Conservation (phyloP, 371 early-diverging fungal species). For the Rhizopus stolonifer region DNA sequence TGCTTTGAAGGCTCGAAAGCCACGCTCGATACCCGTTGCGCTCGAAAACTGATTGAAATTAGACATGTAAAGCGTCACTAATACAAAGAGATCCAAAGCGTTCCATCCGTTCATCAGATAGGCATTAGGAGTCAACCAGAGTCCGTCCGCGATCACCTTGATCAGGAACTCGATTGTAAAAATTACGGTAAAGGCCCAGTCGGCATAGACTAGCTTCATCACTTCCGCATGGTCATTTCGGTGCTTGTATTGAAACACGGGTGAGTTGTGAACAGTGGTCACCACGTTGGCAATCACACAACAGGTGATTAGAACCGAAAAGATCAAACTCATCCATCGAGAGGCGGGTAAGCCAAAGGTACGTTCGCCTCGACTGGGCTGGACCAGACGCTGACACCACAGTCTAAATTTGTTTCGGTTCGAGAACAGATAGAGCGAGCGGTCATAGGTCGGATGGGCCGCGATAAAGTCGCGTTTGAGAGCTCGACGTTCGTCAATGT, state of each 20-base stretch:
- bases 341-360: slow-evolving; percentile 52
- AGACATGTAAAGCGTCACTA: slow-evolving; percentile 57
- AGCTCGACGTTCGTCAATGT: slow-evolving; percentile 48
- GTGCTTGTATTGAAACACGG: slow-evolving; percentile 53
- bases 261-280: slow-evolving; percentile 57
- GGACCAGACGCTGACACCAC: slow-evolving; percentile 58
- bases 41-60: slow-evolving; percentile 48
- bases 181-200: slow-evolving; percentile 54
- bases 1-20: slow-evolving; percentile 65
- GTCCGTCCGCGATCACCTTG: slow-evolving; percentile 67
- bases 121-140: slow-evolving; percentile 66
- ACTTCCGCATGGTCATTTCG: slow-evolving; percentile 24
- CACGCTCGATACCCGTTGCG: slow-evolving; percentile 54
- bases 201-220: slow-evolving; percentile 28
- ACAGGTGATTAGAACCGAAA: slow-evolving; percentile 44
- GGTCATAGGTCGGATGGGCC: slow-evolving; percentile 64
- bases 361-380: slow-evolving; percentile 55
- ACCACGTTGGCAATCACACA: slow-evolving; percentile 54
- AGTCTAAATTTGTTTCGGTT: slow-evolving; percentile 51
- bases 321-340: slow-evolving; percentile 37
- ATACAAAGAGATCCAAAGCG: slow-evolving; percentile 64
- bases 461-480: slow-evolving; percentile 55
- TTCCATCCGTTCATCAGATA: slow-evolving; percentile 68
- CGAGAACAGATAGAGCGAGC: slow-evolving; percentile 59
- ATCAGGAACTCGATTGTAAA: slow-evolving; percentile 64